A percentile compares a stretch with the other conserved stretches of the same genome.
Conservation (phyloP, 768 basidiomycete genomes). For the Naematelia aurantialba region DNA sequence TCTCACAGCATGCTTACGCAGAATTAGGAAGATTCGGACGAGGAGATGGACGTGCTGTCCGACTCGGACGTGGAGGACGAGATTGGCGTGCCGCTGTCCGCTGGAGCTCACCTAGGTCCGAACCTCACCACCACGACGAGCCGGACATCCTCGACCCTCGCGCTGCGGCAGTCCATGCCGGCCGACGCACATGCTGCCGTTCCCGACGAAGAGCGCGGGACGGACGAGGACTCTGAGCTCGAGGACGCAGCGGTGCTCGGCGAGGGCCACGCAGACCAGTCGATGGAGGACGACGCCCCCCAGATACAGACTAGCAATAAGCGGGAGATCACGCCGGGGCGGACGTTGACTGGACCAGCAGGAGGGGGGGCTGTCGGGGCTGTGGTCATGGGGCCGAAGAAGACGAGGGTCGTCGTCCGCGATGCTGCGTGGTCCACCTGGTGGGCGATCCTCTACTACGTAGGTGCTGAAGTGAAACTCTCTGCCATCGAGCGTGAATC, state of each 20-base stretch:
- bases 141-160: constrained; percentile 11
- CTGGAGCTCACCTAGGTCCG: constrained; percentile 5
- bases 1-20: background rate
- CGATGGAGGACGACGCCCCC: constrained; percentile 11
- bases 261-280: constrained; percentile 13
- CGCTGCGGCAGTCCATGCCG: constrained; percentile 11
- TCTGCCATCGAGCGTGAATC: too few species aligned
- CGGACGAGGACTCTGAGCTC: background rate
- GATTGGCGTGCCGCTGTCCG: constrained; percentile 9
- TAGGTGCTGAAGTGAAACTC: constrained; percentile 54
- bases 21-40: constrained; percentile 26
- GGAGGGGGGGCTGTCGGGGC: too few species aligned
- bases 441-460: constrained; percentile 71
- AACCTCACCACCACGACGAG: constrained; percentile 26
- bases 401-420: constrained; percentile 57
- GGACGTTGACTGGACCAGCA: constrained; percentile 1
- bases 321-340: constrained; percentile 6
- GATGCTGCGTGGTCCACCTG: constrained; percentile 66
- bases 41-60: constrained; percentile 31
- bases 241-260: constrained; percentile 7
- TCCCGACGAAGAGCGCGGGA: background rate
- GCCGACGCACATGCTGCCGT: constrained; percentile 11
- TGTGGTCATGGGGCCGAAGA: constrained; percentile 55
- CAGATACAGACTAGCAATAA: background rate
- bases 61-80: constrained; percentile 49